Base-by-base conservation (phyloP, 768 basidiomycete species). In the Suillus subaureus region DNA sequence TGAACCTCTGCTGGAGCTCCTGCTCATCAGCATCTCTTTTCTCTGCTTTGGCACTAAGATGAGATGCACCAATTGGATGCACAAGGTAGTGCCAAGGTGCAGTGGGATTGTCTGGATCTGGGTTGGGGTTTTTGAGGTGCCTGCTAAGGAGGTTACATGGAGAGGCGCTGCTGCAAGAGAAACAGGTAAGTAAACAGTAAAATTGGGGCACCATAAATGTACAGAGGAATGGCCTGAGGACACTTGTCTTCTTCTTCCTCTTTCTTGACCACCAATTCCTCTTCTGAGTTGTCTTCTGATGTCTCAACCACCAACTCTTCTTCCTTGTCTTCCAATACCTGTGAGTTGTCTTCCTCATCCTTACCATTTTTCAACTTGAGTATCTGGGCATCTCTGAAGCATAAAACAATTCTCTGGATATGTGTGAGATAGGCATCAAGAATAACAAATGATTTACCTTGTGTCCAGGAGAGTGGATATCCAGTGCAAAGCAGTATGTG, bases 401-500 rank as follows among this genome's bases (percentile, higher is more conserved):
- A 11, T 26, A 49, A 49, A 5, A 49, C 47, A 49, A 49, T 13
- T 49, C 47, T 49, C 23, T 49, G 47, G n/a, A 49, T 40, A 40
- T 49, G 47, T 49, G 47, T 49, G 23, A 49, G 47, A 49, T 15
- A 26, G 47, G 47, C 47, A 49, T 49, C 12, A 7, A 49, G 12
- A 26, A 49, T 49, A 49, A 26, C 23, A 26, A 6, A 49, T 37
- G 37, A 43, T 43, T 61, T 61, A 61, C 60, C 60, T 61, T 61
- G 16, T 8, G 9, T 33, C 60, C 39, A 26, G 60, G 60, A 61
- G 31, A 40, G 23, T 43, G 0, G 23, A 61, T 18, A 40, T 61
- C 60, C 11, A 61, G 37, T 37, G 37, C 39, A 9, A 61, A 61
- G 26, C 39, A 40, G 60, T 61, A 61, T 40, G 60, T 61, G 39